Conservation (phyloP, 1,284 basidiomycete species). For the Vanrija sp. region DNA sequence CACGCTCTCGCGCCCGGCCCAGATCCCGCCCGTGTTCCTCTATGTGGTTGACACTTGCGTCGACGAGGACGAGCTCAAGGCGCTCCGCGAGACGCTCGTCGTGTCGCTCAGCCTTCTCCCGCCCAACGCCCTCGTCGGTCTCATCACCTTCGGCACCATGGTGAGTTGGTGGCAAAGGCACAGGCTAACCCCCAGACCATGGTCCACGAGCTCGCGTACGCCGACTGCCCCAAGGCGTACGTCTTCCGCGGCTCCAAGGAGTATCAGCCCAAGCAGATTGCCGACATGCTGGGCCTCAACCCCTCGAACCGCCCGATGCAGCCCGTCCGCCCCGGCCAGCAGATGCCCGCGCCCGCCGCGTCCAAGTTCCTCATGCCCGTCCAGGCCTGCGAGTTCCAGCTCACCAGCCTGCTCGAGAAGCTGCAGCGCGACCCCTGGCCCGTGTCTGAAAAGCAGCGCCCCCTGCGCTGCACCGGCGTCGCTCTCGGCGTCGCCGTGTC, state of each 20-base stretch:
- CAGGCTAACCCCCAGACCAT: slow-evolving; percentile 61
- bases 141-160: slow-evolving; percentile 97
- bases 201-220: slow-evolving; percentile 97
- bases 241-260: slow-evolving; percentile 99
- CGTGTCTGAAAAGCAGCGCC: slow-evolving; percentile 88
- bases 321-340: slow-evolving; percentile 67
- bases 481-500: slow-evolving; percentile 92
- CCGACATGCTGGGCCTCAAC: slow-evolving; percentile 92
- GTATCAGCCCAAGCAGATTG: slow-evolving; percentile 92
- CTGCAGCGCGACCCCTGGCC: slow-evolving; percentile 95
- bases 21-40: slow-evolving; percentile 91
- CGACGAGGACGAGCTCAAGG: slow-evolving; percentile 93
- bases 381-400: slow-evolving; percentile 91
- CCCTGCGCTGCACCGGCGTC: slow-evolving; percentile 93
- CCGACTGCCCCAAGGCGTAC: slow-evolving; percentile 94
- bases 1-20: slow-evolving; percentile 84
- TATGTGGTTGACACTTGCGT: slow-evolving; percentile 97
- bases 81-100: slow-evolving; percentile 85
- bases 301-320: slow-evolving; percentile 52
- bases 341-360: slow-evolving; percentile 71
- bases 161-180: slow-evolving; percentile 50
- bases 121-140: slow-evolving; percentile 86
- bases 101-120: slow-evolving; percentile 90
- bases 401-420: slow-evolving; percentile 88
- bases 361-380: slow-evolving; percentile 91